Evolutionary conservation across 2,329 filamentous ascomycete species (phyloP).

Genomic region (Aureobasidium vineae): DNA sequence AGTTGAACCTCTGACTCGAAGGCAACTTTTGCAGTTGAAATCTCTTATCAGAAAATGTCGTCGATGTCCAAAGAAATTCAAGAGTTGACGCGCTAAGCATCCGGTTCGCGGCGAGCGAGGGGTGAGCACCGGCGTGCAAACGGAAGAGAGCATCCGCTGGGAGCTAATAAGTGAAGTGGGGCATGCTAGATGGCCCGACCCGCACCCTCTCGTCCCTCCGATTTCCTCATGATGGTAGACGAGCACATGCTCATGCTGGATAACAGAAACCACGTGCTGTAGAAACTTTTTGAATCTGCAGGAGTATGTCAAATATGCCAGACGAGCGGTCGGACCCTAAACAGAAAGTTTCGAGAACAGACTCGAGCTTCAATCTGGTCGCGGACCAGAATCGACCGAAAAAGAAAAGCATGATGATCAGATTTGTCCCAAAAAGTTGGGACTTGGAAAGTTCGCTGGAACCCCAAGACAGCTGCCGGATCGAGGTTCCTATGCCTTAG

Average conservation of each 20-base stretch:
- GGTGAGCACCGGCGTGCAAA: constrained; percentile 13
- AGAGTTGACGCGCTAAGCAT: constrained; percentile 17
- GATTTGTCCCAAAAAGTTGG: constrained; percentile 14
- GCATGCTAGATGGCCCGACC: constrained; percentile 24
- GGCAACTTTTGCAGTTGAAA: not conserved
- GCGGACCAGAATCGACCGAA: not conserved
- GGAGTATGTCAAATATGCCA: not conserved
- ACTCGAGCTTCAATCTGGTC: not conserved
- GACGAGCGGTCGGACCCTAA: not conserved
- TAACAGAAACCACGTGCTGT: not conserved
- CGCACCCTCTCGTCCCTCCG: constrained; percentile 18
- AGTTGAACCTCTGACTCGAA: not conserved
- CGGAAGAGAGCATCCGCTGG: constrained; percentile 23
- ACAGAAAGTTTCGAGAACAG: not conserved
- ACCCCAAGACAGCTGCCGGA: constrained; percentile 22
- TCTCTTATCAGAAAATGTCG: constrained; percentile 1
- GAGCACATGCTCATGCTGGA: constrained; percentile 14
- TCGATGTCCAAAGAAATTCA: not conserved
- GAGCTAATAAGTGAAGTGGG: constrained; percentile 14
- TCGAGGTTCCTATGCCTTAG: constrained; percentile 21
- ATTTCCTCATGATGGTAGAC: constrained; percentile 2
- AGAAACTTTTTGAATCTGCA: not conserved
- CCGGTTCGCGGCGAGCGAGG: constrained; percentile 25
- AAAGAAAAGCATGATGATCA: constrained; percentile 15
- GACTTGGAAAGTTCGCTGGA: constrained; percentile 16